Evolutionary conservation across 2,329 filamentous ascomycete species (phyloP), one percentile per base, ranked within the genome.

Genomic region (Cordyceps cicadae): DNA sequence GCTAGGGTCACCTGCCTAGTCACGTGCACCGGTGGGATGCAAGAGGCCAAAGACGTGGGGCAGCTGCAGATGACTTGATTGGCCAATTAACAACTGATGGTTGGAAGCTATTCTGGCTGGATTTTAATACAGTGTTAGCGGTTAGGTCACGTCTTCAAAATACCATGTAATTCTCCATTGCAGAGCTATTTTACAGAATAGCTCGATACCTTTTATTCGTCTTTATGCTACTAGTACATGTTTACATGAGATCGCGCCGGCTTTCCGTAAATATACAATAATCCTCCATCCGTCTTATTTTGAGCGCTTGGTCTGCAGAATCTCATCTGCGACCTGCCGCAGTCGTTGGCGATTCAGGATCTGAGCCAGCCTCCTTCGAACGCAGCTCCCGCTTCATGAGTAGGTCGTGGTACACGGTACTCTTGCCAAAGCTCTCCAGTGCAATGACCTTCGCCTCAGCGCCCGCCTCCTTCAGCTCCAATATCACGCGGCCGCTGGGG

Each of bases 401-500:
- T 6, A 61, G 63, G 6, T 67, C 65, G 49, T 70, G 67, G 60
- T 75, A 74, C 55, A 75, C 70, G 19, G 69, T 55, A 17, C 64
- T 65, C 60, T 70, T 66, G 43, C 77, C 75, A 63, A 72, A 70
- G 45, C 72, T 66, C 71, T 85, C 82, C 69, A 76, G 75, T 50
- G 74, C 74, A 32, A 85, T 73, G 24, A 80, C 65, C 60, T 73
- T 72, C 2, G 75, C 70, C 69, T 77, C 73, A 1, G 63, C 11
- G 19, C 69, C 62, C 0, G 76, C 70, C 53, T 79, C 77, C 17
- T 67, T 68, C n/a, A 82, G 69, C 19, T 69, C 68, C 46, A 85
- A 62, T 7, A 75, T 65, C 14, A 86, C 70, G 64, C 72, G 79
- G 62, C 84, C 84, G 54, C 71, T 74, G 2, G 81, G 76, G 67